Percentiles rank a stretch among this genome's conserved stretches.
These are phyloP conservation scores for Royoungia palumana DNA, from an alignment of 768 basidiomycete genomes.

Conservation along the genomic window DNA sequence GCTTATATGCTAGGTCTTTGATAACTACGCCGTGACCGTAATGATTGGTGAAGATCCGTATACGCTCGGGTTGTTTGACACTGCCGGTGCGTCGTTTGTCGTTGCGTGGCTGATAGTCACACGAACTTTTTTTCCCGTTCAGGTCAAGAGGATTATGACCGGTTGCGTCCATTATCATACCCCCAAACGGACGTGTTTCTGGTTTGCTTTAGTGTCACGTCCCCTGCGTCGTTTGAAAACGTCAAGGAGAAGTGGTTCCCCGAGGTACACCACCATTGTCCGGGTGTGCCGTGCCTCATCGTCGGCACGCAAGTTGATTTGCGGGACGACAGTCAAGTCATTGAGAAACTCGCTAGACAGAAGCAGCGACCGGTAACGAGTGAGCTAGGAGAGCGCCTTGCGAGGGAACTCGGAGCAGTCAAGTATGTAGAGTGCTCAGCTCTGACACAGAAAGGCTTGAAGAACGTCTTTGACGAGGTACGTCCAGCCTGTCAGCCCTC, in stretches of 20 bases:
- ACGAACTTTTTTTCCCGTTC: slow-evolving; percentile 14
- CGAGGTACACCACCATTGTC: slow-evolving; percentile 99
- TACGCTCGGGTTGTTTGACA: slow-evolving; percentile 97
- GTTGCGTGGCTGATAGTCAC: background rate
- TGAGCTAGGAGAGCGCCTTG: slow-evolving; percentile 91
- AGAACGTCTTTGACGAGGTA: slow-evolving; percentile 99
- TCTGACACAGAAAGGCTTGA: slow-evolving; percentile 97
- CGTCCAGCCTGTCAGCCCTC: slow-evolving; percentile 28
- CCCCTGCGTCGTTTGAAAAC: slow-evolving; percentile 98
- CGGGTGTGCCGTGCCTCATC: slow-evolving; percentile 97
- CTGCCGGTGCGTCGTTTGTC: slow-evolving; percentile 71
- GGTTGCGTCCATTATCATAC: slow-evolving; percentile 97
- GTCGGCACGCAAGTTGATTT: slow-evolving; percentile 98
- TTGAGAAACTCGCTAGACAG: slow-evolving; percentile 93
- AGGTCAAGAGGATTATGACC: slow-evolving; percentile 99
- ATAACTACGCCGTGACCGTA: slow-evolving; percentile 99
- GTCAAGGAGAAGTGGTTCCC: slow-evolving; percentile 99
- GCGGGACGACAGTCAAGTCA: slow-evolving; percentile 87
- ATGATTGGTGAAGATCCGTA: slow-evolving; percentile 99
- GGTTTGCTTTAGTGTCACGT: slow-evolving; percentile 96
- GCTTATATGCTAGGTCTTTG: slow-evolving; percentile 65
- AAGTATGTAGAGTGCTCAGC: slow-evolving; percentile 99
- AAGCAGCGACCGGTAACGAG: slow-evolving; percentile 89
- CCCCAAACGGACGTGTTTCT: slow-evolving; percentile 99
- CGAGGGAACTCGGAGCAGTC: slow-evolving; percentile 96